Percentiles rank a stretch among this genome's conserved stretches.
phyloP scores from a whole-genome alignment of 768 basidiomycete species.

The Imleria badia region DNA sequence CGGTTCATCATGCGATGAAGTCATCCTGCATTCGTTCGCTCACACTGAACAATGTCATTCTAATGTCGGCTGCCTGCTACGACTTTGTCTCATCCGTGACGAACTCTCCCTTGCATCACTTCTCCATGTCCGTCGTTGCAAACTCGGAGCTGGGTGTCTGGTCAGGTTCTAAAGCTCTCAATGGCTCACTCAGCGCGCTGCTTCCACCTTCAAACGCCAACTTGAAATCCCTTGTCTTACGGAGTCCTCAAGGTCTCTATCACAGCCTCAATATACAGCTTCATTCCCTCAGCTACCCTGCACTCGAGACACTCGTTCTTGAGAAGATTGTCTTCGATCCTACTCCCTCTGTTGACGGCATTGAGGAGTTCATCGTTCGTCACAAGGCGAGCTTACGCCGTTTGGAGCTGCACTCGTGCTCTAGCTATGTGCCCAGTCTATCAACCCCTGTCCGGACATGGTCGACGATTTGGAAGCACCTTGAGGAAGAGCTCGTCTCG shows the following conservation, averaged over 20 bases:
- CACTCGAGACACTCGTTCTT: slow-evolving; percentile 27
- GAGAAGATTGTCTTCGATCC: slow-evolving; percentile 33
- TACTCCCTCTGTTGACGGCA: slow-evolving; percentile 16
- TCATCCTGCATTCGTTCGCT: slow-evolving; percentile 23
- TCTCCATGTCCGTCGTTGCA: slow-evolving; percentile 32
- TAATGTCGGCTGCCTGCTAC: slow-evolving; percentile 26
- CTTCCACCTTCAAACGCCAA: slow-evolving; percentile 21
- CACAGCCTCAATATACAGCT: slow-evolving; percentile 28
- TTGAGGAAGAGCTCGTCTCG: slow-evolving; percentile 21
- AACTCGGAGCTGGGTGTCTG: slow-evolving; percentile 30
- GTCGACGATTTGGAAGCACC: slow-evolving; percentile 28
- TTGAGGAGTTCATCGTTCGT: slow-evolving; percentile 33
- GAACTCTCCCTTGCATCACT: slow-evolving; percentile 28
- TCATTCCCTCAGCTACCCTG: slow-evolving; percentile 20
- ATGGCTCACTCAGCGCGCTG: slow-evolving; percentile 25
- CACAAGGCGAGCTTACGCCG: slow-evolving; percentile 27
- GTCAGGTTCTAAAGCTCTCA: slow-evolving; percentile 32
- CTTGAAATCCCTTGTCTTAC: slow-evolving; percentile 23
- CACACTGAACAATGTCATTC: slow-evolving; percentile 24
- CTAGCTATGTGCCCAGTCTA: slow-evolving; percentile 24
- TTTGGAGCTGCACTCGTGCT: slow-evolving; percentile 26
- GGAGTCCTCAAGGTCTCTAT: slow-evolving; percentile 30
- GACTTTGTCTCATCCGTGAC: slow-evolving; percentile 27
- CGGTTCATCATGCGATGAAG: slow-evolving; percentile 23
- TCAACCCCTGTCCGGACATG: slow-evolving; percentile 22